Base-by-base conservation (phyloP, 257 asterid species). In the Eucommia ulmoides region DNA sequence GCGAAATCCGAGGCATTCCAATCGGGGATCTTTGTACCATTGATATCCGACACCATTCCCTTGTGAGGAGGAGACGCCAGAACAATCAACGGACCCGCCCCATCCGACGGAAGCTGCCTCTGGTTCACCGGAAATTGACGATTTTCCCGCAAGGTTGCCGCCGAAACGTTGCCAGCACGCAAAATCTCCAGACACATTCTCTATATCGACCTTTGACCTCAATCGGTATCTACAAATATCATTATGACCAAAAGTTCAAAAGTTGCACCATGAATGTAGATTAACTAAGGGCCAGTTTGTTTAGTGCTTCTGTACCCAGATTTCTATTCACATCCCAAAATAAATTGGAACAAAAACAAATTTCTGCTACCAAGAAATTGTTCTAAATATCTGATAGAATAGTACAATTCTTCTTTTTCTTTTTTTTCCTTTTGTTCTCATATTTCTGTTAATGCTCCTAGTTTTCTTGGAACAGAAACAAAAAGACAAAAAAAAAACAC, bases 141-240 rank as follows among this genome's bases (percentile, higher is more conserved):
- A 38, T 20, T 68, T 62, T 22, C 61, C 62, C 11, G 54, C 54
- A 46, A 72, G 71, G 50, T 69, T 51, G 47, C 70, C 62, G 57
- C 93, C 91, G 59, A 82, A 89, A 33, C 88, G 73, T 68, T 89
- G 97, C 96, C 97, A 89, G 52, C 97, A 89, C 59, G 74, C 55
- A 55, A 80, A 85, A 16, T 78, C 79, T 41, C 69, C 75, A 1
- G 69, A 77, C 55, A 85, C 60, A 19, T 62, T 72, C 66, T 89
- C 96, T 52, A 89, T 82, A 17, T 89, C 93, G 58, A 89, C 94
- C 70, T 82, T 84, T 51, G 95, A 78, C 73, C 91, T 78, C 77
- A 89, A 69, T 33, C 89, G 74, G 23, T 82, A 89, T 63, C 97
- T 89, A 80, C 58, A 19, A n/a, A 65, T 45, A 19, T 33, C 49